Base-by-base conservation (phyloP, 495 filamentous ascomycete species). In the Jackrogersella multiformis region DNA sequence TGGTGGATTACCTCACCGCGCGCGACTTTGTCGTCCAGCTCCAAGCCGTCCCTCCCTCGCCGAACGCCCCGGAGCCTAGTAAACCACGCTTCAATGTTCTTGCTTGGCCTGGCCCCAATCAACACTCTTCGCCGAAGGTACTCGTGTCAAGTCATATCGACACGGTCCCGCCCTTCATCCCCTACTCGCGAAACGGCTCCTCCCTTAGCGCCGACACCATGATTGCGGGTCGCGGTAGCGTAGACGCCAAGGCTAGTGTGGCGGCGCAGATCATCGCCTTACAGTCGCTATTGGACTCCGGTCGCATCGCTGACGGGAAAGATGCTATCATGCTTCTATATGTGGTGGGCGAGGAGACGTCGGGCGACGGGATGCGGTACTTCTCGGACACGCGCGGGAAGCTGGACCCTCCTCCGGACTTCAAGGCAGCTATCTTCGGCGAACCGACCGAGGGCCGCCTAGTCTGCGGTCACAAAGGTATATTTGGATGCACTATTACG, bases 381-480 rank as follows among this genome's bases (percentile, higher is more conserved):
- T 88, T 88, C 38, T 89, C 87, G 28, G 71, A 80, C 21, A 80
- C 83, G 34, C 74, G 77, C 2, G 64, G 78, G 24, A 74, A 75
- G 41, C 88, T 87, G 79, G 81, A 87, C 54, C 69, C 71, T 20
- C 61, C 63, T 13, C 64, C 61, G 5, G 41, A 61, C 2, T 70
- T 82, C 48, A 56, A 72, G 9, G 85, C 91, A 3, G 86, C 92
- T 61, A 90, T 98, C 74, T 97, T 97, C 72, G 94, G 90, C 39
- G 94, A 98, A 73, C 94, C 94, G 9, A 98, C 94, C 0, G 92
- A 96, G 67, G 83, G 88, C 54, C 89, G 89, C 73, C 90, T 98
- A 24, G 93, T 92, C 1, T 85, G 89, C 34, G 94, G 94, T 0
- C 94, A 98, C 80, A 98, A 98, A 73, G 94, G 94, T 3, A 89